Evolutionary conservation across 345 rosid species (phyloP).

Genomic region (Angophora floribunda): DNA sequence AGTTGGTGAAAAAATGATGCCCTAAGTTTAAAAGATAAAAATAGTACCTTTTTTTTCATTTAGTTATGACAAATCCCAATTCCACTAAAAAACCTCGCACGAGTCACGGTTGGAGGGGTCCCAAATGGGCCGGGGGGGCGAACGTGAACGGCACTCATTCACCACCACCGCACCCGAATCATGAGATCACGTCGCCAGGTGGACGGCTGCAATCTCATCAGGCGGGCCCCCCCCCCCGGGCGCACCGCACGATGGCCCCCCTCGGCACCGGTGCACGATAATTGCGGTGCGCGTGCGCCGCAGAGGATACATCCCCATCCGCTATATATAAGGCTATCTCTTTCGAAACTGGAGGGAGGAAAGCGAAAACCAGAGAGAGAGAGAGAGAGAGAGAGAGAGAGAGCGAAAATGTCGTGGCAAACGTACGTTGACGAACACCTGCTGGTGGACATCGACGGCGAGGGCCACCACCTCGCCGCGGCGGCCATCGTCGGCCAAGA

Average conservation of each 20-base stretch:
- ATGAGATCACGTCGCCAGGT: not conserved
- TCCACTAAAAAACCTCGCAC: not conserved
- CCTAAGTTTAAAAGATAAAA: not conserved
- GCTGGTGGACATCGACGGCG: conserved; percentile 43
- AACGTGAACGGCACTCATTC: conserved; percentile 22
- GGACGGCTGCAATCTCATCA: not conserved
- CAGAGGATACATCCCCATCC: not conserved
- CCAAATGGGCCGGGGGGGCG: not conserved
- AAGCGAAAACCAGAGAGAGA: not conserved
- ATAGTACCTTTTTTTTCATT: not conserved
- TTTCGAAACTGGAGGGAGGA: conserved; percentile 4
- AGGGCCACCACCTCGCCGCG: conserved; percentile 24
- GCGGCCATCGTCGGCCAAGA: conserved; percentile 44
- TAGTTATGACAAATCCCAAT: not conserved
- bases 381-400: not conserved
- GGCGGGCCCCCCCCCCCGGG: not conserved
- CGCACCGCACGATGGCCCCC: not conserved
- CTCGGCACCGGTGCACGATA: not conserved
- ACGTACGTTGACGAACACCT: conserved; percentile 39
- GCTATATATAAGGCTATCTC: conserved; percentile 13
- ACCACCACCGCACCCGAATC: not conserved
- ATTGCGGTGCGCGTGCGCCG: not conserved
- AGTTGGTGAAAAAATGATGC: not conserved
- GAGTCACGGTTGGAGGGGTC: not conserved
- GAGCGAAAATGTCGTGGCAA: conserved; percentile 39